These are phyloP conservation scores for Mucor velutinosus DNA, from an alignment of 371 early-diverging fungal species.

Conservation along the genomic window DNA sequence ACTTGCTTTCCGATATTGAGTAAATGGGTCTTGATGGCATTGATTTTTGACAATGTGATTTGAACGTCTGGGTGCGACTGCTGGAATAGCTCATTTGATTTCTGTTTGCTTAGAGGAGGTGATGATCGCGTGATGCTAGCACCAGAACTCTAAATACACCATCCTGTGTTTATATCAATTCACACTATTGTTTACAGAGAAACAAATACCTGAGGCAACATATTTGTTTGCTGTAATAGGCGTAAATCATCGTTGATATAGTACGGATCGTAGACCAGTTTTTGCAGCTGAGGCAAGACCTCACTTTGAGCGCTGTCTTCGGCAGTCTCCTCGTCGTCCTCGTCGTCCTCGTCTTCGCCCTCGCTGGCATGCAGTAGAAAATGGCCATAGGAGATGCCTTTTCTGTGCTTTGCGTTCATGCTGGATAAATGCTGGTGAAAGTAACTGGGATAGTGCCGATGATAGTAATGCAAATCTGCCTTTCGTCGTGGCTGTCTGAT, in stretches of 20 bases:
- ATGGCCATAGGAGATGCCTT: slow-evolving; percentile 43
- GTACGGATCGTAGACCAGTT: background rate
- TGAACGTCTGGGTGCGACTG: slow-evolving; percentile 64
- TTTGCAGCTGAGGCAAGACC: background rate
- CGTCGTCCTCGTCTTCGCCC: background rate
- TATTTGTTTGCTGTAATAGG: background rate
- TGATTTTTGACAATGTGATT: slow-evolving; percentile 77
- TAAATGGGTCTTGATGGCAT: slow-evolving; percentile 68
- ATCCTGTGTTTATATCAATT: background rate
- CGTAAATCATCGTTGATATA: slow-evolving; percentile 6
- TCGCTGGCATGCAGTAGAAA: background rate
- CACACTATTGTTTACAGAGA: background rate
- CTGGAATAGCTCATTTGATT: slow-evolving; percentile 78
- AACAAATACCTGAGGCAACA: background rate
- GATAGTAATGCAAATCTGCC: slow-evolving; percentile 15
- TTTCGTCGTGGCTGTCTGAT: slow-evolving; percentile 36
- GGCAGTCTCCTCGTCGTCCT: background rate
- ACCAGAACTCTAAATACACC: background rate
- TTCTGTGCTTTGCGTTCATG: slow-evolving; percentile 33
- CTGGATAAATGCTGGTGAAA: slow-evolving; percentile 41
- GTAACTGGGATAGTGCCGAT: slow-evolving; percentile 35
- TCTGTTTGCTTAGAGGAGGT: slow-evolving; percentile 19
- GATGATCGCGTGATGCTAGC: background rate
- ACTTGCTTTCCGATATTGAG: slow-evolving; percentile 40
- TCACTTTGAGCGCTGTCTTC: background rate